Evolutionary conservation across 78 protist species (phyloP), one percentile per base, ranked within the genome.

Genomic region (Dictyostelium capitatum): DNA sequence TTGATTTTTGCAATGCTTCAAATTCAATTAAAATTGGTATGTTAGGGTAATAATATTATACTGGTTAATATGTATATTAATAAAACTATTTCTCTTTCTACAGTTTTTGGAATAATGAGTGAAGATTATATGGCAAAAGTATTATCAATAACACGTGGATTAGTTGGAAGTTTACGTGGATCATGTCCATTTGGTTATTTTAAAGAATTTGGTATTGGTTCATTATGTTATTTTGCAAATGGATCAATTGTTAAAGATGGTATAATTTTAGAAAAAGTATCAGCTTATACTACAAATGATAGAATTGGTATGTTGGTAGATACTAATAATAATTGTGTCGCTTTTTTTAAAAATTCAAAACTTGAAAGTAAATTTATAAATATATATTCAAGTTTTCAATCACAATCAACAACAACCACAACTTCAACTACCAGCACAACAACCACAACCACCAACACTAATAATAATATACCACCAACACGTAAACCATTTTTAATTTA

Each of bases 171-270:
- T 62, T 64, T 87, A 28, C 75, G 43, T n/a, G 82, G 92, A 1
- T 81, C 83, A 5, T 87, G 80, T 50, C 92, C 92, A 25, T 87
- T 64, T 87, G 92, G 92, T 50, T 87, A 62, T 37, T 87, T 77
- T 50, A 50, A 69, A 47, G 51, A 59, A 5, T 87, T 74, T 77
- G 92, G 92, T 19, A 46, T 46, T 37, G 92, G 92, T 10, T 19
- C 92, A 19, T 50, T 87, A 57, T 87, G 92, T 51, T 87, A 87
- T 50, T 87, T 77, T 77, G 92, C 92, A n/a, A 87, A 77, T 77
- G 92, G 92, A 14, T n/a, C 43, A 3, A 77, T 87, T 62, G 46
- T 46, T n/a, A 74, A 67, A 23, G 92, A 87, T 62, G 91, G 91
- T 47, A 19, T 65, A 4, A 11, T 25, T 12, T 65, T 65, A 46